phyloP scores from a whole-genome alignment of 345 rosid genomes.

The Atalantia buxifolia region DNA sequence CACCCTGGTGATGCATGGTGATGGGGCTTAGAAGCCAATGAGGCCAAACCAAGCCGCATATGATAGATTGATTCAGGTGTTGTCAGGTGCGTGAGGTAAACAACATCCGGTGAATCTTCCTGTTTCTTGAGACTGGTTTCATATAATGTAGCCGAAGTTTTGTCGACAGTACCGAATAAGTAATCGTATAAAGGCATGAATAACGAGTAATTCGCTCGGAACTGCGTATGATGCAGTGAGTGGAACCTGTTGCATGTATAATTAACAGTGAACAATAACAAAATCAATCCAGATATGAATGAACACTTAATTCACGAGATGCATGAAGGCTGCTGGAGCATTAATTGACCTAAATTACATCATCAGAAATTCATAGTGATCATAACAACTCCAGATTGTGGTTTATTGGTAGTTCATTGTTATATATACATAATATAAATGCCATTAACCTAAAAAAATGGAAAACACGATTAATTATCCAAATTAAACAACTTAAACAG shows the following conservation, averaged over 20 bases:
- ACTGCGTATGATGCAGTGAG: slow-evolving; percentile 54
- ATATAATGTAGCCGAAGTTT: slow-evolving; percentile 26
- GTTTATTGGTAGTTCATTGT: no score
- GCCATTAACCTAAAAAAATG: no score
- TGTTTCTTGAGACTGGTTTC: slow-evolving; percentile 26
- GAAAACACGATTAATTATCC: no score
- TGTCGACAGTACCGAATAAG: slow-evolving; percentile 40
- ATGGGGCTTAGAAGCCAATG: slow-evolving; percentile 48
- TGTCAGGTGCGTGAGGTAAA: slow-evolving; percentile 58
- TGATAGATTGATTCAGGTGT: slow-evolving; percentile 57
- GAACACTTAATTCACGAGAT: no score
- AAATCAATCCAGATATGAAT: no score
- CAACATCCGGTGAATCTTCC: slow-evolving; percentile 44
- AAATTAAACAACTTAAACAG: not conserved
- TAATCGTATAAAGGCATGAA: slow-evolving; percentile 57
- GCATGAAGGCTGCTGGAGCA: no score
- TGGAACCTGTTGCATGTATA: slow-evolving; percentile 28
- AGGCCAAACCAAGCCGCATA: slow-evolving; percentile 47
- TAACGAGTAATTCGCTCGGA: slow-evolving; percentile 45
- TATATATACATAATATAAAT: no score
- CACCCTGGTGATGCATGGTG: slow-evolving; percentile 2
- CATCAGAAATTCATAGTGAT: no score
- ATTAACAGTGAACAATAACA: not conserved
- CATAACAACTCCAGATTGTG: no score
- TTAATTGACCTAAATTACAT: no score